A percentile compares a stretch with the other conserved stretches of the same genome.
Conservation (phyloP, 1,284 basidiomycete genomes). For the Fomitopsis pinicola region DNA sequence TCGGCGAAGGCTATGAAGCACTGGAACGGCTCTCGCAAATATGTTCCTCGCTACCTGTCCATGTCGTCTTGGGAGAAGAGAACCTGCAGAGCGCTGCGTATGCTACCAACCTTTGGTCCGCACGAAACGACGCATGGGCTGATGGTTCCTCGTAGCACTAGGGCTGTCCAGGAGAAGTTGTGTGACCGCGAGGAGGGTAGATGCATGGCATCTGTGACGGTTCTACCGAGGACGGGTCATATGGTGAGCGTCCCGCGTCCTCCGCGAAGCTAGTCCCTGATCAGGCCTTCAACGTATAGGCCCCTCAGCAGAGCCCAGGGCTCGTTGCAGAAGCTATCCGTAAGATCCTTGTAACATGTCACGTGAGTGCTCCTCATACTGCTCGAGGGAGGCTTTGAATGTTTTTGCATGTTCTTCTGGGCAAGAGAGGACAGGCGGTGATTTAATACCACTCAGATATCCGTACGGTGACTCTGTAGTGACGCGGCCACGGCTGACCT, state of each 20-base stretch:
- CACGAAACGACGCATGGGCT: not conserved
- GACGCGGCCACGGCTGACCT: no score
- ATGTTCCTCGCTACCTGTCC: not conserved
- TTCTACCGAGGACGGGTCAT: not conserved
- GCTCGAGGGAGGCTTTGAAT: not conserved
- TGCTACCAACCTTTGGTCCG: not conserved
- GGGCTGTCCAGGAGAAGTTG: not conserved
- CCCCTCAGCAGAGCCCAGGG: not conserved
- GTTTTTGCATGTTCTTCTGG: no score
- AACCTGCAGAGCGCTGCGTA: not conserved
- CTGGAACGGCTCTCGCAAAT: not conserved
- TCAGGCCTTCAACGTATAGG: not conserved
- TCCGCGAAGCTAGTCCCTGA: not conserved
- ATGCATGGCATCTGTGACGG: not conserved
- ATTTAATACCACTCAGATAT: no score
- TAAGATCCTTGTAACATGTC: not conserved
- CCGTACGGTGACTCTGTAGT: no score
- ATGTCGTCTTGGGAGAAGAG: not conserved
- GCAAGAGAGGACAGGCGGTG: no score
- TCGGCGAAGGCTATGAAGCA: not conserved
- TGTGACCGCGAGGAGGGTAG: not conserved
- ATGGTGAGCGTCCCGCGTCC: not conserved
- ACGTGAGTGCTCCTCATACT: not conserved
- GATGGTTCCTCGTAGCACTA: not conserved
- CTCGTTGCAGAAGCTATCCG: not conserved